Evolutionary conservation across 768 basidiomycete species (phyloP).

Genomic region (Coprinellus micaceus): DNA sequence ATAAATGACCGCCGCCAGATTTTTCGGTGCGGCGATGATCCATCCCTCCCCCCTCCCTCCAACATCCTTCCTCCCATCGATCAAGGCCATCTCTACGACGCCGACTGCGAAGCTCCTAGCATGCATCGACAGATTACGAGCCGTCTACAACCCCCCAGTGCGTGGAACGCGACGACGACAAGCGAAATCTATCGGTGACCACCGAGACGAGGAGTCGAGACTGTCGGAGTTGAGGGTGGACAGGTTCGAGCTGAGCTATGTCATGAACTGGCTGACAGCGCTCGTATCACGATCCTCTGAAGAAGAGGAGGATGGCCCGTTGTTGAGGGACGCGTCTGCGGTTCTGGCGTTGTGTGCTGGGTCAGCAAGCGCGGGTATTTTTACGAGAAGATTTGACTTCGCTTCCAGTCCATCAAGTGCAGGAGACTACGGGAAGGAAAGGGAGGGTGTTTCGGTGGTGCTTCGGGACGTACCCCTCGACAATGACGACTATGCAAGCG

Average conservation of each 20-base stretch:
- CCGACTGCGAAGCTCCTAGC: conserved; percentile 37
- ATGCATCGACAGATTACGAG: conserved; percentile 46
- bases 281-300: conserved; percentile 39
- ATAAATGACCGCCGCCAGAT: too few relatives aligned
- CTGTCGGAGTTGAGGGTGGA: conserved; percentile 45
- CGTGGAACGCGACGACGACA: conserved; percentile 50
- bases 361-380: conserved; percentile 55
- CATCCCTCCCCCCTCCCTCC: conserved; percentile 35
- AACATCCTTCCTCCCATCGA: conserved; percentile 52
- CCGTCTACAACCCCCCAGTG: conserved; percentile 59
- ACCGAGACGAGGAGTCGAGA: neutral
- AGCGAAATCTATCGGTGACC: neutral
- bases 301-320: conserved; percentile 21
- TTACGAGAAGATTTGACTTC: conserved; percentile 54
- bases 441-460: conserved; percentile 30
- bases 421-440: too few relatives aligned
- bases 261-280: conserved; percentile 71
- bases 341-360: conserved; percentile 65
- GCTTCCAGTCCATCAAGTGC: conserved; percentile 9
- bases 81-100: conserved; percentile 38
- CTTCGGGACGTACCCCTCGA: conserved; percentile 69
- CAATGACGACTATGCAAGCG: conserved; percentile 64
- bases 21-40: too few relatives aligned
- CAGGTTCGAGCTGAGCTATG: conserved; percentile 64
- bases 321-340: conserved; percentile 54